A percentile compares a stretch with the other conserved stretches of the same genome.
Conservation (phyloP, 2,329 filamentous ascomycete genomes). For the Cephalotrichum gorgonifer region DNA sequence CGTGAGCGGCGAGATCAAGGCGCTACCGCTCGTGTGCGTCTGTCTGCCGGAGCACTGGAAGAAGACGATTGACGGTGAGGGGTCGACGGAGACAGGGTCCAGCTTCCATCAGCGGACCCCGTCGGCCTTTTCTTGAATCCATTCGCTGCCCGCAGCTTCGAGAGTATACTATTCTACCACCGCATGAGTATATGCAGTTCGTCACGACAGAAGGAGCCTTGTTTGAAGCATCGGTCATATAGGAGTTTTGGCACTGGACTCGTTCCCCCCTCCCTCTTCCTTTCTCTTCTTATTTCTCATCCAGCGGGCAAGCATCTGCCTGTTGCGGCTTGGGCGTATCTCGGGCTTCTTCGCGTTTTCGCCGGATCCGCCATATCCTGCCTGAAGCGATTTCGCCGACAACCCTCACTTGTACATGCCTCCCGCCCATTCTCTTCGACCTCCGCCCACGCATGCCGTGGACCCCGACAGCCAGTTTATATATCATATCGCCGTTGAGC, state of each 20-base stretch:
- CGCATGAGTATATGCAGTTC: neutral
- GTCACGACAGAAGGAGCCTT: neutral
- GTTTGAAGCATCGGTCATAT: constrained; percentile 3
- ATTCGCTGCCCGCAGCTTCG: neutral
- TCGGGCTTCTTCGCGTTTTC: neutral
- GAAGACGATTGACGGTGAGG: constrained; percentile 90
- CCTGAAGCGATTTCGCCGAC: neutral
- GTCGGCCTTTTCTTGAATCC: constrained; percentile 2
- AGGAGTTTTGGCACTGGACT: constrained; percentile 3
- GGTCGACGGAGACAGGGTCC: constrained; percentile 54
- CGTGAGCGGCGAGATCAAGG: constrained; percentile 79
- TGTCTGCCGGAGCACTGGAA: constrained; percentile 93
- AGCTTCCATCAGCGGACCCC: constrained; percentile 12
- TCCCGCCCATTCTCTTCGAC: no score
- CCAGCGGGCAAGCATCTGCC: neutral
- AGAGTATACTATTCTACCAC: neutral
- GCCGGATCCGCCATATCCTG: neutral
- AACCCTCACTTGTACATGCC: no score
- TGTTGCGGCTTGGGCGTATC: neutral
- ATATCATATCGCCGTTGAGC: neutral
- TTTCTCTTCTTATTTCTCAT: neutral
- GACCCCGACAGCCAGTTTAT: neutral
- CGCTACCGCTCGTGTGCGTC: constrained; percentile 92
- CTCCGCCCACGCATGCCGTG: no score
- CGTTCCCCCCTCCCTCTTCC: neutral